Evolutionary conservation across 371 early-diverging fungal species (phyloP), one percentile per base, ranked within the genome.

Genomic region (Batkoa obscura): DNA sequence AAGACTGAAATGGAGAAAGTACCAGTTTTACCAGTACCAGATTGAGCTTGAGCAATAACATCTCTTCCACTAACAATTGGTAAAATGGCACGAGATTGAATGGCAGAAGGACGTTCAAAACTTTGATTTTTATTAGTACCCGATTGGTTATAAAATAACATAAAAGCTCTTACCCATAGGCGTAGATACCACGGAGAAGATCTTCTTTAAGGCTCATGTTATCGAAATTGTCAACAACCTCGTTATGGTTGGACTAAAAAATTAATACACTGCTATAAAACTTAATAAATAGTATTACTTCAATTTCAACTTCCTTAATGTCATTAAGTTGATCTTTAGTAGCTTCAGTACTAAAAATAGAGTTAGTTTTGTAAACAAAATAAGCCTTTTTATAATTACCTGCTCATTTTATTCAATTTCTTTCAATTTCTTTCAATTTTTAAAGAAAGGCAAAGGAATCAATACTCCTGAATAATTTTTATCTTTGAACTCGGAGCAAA

Each of bases 11-110:
- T 87, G 48, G 86, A 88, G 79, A 95, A 92, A 48, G 94, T 93
- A 58, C 90, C 95, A 31, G 95, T 95, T 66, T 96, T 96, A 63
- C 97, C 97, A 50, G 95, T 95, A 70, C 97, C 96, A 62, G 92
- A 93, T 68, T 94, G 91, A 38, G 94, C 92, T 71, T 94, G 94
- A 37, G 90, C 90, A 64, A 89, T 89, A 60, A 92, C 88, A 74
- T 94, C 90, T 61, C 79, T 79, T 34, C 84, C 86, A 69, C 73
- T 76, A 60, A 84, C 68, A 43, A 91, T 85, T 48, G 88, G 85
- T 69, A 80, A 70, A 60, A 93, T 93, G 60, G 91, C 92, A 66
- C 86, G 78, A 64, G 88, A 86, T 72, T 93, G 94, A 76, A 93
- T 90, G 60, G 84, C 76, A 51, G 89, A 88, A 45, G 91, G 91